A percentile compares a stretch with the other conserved stretches of the same genome.
phyloP scores from a whole-genome alignment of 768 basidiomycete species.

The Ephemerocybe angulata region DNA sequence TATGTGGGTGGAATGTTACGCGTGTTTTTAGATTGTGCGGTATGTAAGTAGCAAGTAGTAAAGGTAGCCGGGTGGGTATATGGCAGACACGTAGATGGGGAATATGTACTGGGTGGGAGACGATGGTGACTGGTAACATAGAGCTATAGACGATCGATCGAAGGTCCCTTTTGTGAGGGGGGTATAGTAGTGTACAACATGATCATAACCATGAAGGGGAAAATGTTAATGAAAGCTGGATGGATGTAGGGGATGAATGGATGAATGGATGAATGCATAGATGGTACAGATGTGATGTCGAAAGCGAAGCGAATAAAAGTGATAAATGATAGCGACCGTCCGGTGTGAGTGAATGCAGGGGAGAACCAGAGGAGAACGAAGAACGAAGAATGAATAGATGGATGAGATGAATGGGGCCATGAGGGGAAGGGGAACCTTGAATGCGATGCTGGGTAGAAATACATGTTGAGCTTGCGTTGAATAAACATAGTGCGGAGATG shows the following conservation, averaged over 20 bases:
- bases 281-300: background rate
- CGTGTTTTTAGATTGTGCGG: background rate
- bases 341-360: background rate
- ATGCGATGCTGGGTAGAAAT: constrained; percentile 8
- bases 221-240: too few species aligned
- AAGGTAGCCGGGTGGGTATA: too few species aligned
- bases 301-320: background rate
- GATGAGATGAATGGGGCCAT: background rate
- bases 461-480: constrained; percentile 4
- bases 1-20: too few species aligned
- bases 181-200: too few species aligned
- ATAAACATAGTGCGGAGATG: background rate
- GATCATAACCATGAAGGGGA: too few species aligned
- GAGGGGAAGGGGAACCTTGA: background rate
- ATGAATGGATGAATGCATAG: background rate
- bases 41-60: background rate
- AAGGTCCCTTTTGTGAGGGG: too few species aligned
- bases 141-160: too few species aligned
- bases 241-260: background rate
- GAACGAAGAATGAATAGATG: background rate
- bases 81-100: too few species aligned
- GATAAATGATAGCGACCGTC: background rate
- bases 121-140: background rate
- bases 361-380: background rate
- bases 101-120: too few species aligned